Evolutionary conservation across 768 basidiomycete species (phyloP), one percentile per base, ranked within the genome.

Genomic region (Leccinum uliginosum): DNA sequence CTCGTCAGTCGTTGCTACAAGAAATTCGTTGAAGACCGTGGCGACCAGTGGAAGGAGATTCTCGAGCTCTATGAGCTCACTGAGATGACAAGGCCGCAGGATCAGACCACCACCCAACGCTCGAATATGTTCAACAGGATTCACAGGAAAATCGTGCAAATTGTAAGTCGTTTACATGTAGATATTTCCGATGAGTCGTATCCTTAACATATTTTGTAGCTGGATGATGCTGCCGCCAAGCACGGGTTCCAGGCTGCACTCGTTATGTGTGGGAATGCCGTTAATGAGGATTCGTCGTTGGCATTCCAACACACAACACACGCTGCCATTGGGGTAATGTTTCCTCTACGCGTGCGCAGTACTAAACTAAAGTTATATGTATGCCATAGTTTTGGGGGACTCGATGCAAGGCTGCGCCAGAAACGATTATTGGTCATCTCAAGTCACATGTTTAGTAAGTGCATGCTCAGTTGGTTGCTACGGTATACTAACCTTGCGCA

Each of bases 381-480:
- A 29, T 29, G 27, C 27, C 27, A 29, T 29, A 58, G 57, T 58
- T 58, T n/a, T 58, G 29, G 14, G 43, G 46, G 14, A 51, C 7
- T 1, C 27, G 7, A 1, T 58, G 57, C 49, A 7, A 15, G 8
- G 53, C 53, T 10, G 4, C 34, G 11, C 1, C 1, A 2, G 44
- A 58, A 1, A 34, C 15, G 0, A 54, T 58, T 0, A 46, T 58
- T 11, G 47, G 57, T 1, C 57, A 58, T n/a, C 32, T 58, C 29
- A 58, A 55, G n/a, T 30, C 49, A 4, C 57, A 58, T 17, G 26
- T 58, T 11, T 45, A 45, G 44, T 45, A 45, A 24, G 44, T 45
- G 19, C 17, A 43, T 43, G n/a, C 40, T 19, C 7, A 19, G 8
- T 19, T 43, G 15, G 40, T 17, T 10, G 8, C 19, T 32, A 35